These are phyloP conservation scores for Yarrowia sp. DNA, from an alignment of 805 yeast species.

Conservation along the genomic window DNA sequence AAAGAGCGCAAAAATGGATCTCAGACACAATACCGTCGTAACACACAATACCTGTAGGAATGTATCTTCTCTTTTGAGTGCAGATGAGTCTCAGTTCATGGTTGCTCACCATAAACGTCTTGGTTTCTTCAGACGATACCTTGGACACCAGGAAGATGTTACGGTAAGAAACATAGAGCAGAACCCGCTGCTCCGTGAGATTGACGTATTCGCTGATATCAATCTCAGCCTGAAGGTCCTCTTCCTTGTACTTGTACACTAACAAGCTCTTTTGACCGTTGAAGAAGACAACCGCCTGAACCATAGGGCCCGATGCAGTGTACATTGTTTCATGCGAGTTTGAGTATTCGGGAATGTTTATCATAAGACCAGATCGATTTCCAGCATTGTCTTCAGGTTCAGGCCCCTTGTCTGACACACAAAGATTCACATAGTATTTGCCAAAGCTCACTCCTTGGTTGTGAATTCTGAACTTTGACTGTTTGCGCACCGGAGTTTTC, in stretches of 20 bases:
- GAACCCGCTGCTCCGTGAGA: conserved; percentile 17
- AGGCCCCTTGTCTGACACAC: not conserved
- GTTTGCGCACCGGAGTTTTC: conserved; percentile 2
- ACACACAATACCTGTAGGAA: conserved; percentile 6
- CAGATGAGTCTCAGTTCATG: not conserved
- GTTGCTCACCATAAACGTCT: conserved; percentile 17
- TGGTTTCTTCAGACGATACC: conserved; percentile 12
- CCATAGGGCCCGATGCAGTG: conserved; percentile 14
- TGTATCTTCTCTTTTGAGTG: conserved; percentile 1
- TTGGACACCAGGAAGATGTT: conserved; percentile 10
- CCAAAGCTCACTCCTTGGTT: conserved; percentile 21
- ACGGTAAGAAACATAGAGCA: not conserved
- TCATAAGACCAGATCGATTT: conserved; percentile 17
- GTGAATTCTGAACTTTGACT: conserved; percentile 7
- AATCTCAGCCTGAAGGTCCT: conserved; percentile 1
- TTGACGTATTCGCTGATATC: not conserved
- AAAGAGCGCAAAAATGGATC: conserved; percentile 20
- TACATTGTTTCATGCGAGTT: conserved; percentile 26
- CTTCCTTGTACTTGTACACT: conserved; percentile 14
- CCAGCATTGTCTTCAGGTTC: not conserved
- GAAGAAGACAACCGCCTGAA: conserved; percentile 17
- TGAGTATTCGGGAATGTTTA: conserved; percentile 16
- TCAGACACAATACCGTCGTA: conserved; percentile 9
- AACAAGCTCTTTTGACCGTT: conserved; percentile 8
- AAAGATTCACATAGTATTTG: conserved; percentile 15